Conservation (phyloP, 202 grass and related monocot genomes). For the Setaria italica region DNA sequence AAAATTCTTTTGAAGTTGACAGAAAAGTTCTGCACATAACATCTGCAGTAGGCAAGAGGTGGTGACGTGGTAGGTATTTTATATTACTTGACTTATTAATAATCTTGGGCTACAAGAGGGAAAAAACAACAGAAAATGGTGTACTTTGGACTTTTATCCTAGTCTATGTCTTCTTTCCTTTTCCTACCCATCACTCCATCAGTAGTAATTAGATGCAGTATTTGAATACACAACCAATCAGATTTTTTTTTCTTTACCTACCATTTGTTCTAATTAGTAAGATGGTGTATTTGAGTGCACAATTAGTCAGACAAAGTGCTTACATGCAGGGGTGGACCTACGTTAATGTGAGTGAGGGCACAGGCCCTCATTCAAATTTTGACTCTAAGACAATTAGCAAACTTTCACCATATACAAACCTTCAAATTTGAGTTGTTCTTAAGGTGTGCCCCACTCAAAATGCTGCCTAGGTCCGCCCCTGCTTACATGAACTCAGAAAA, state of each 20-base stretch:
- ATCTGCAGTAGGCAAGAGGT: no score
- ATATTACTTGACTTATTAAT: no score
- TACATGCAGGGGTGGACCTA: background rate
- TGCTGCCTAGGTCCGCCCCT: no score
- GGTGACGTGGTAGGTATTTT: no score
- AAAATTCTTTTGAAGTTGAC: background rate
- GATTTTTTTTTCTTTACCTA: background rate
- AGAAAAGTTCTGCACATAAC: slow-evolving; percentile 17
- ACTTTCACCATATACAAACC: no score
- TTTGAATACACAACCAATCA: slow-evolving; percentile 26
- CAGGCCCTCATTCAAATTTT: no score
- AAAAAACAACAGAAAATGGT: no score
- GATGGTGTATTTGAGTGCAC: slow-evolving; percentile 19
- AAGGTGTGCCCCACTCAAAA: no score
- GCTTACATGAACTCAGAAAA: background rate
- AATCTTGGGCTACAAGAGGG: no score
- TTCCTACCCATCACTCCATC: background rate
- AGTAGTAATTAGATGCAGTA: background rate
- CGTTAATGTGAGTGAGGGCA: no score
- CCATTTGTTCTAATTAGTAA: background rate
- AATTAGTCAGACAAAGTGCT: slow-evolving; percentile 23
- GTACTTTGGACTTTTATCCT: background rate
- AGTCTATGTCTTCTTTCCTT: background rate
- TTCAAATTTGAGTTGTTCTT: no score
- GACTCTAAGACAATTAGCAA: no score